A percentile compares a stretch with the other conserved stretches of the same genome.
Conservation (phyloP, 225 moss, liverwort and hornwort genomes). For the Marchantia paleacea region DNA sequence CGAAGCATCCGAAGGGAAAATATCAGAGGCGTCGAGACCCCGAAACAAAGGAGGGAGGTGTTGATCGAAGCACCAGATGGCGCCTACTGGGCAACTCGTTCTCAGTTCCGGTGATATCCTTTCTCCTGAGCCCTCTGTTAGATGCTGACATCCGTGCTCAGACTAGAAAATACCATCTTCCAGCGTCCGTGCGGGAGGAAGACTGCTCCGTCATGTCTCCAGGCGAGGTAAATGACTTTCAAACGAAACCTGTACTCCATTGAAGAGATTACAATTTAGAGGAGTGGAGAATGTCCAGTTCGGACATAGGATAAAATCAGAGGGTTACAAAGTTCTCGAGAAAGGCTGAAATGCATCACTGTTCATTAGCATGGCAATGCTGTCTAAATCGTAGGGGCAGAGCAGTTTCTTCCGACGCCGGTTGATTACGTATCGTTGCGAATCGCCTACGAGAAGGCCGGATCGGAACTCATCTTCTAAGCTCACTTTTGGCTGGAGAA, state of each 20-base stretch:
- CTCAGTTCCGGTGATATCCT: conserved; percentile 51
- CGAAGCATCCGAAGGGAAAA: no score
- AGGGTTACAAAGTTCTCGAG: no score
- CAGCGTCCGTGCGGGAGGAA: conserved; percentile 43
- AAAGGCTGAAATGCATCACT: no score
- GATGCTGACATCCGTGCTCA: conserved; percentile 32
- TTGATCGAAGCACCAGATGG: conserved; percentile 7
- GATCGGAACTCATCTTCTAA: background rate
- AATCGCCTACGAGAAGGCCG: background rate
- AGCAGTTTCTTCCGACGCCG: background rate
- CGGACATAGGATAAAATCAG: no score
- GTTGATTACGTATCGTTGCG: background rate
- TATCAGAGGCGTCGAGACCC: background rate
- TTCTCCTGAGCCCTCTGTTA: conserved; percentile 57
- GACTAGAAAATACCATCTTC: conserved; percentile 28
- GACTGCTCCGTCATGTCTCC: conserved; percentile 62
- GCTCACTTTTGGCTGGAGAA: background rate
- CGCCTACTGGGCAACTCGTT: conserved; percentile 24
- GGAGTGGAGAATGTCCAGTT: no score
- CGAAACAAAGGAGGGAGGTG: background rate
- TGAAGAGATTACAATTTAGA: background rate
- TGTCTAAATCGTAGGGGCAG: no score
- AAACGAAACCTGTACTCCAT: background rate
- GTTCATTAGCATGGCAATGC: no score
- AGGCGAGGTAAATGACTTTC: conserved; percentile 38